phyloP scores from a whole-genome alignment of 441 rosid species.

The Capsella rubella region DNA sequence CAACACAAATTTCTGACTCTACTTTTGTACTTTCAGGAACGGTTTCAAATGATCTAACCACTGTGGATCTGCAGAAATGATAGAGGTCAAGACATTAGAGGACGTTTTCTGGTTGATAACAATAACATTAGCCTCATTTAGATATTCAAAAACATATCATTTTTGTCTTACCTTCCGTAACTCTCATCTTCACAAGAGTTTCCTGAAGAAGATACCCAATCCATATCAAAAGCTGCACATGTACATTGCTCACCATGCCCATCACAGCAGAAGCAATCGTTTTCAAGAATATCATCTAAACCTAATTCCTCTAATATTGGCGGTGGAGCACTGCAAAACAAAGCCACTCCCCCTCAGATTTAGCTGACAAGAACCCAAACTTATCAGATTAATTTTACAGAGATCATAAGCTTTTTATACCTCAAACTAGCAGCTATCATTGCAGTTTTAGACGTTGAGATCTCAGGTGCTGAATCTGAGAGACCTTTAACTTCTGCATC shows the following conservation, averaged over 20 bases:
- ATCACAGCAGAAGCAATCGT: conserved; percentile 62
- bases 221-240: conserved; percentile 83
- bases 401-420: conserved; percentile 43
- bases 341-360: conserved; percentile 18
- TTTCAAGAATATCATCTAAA: conserved; percentile 54
- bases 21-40: conserved; percentile 50
- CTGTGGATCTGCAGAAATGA: conserved; percentile 57
- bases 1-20: conserved; percentile 52
- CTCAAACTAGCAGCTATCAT: conserved; percentile 52
- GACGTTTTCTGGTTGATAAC: conserved; percentile 6
- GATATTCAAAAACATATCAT: background rate
- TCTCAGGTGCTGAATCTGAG: conserved; percentile 76
- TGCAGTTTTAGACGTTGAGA: conserved; percentile 65
- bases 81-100: background rate
- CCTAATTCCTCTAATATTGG: conserved; percentile 56
- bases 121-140: background rate
- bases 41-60: conserved; percentile 63
- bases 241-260: conserved; percentile 68
- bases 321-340: conserved; percentile 56
- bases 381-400: background rate
- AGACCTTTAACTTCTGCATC: conserved; percentile 54
- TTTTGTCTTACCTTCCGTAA: conserved; percentile 59
- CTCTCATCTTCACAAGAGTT: conserved; percentile 91
- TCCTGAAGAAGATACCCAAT: conserved; percentile 94
- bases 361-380: conserved; percentile 25